Evolutionary conservation across 352 stramenopile species (phyloP).

Genomic region (Phytopythium cucurbitacearum): DNA sequence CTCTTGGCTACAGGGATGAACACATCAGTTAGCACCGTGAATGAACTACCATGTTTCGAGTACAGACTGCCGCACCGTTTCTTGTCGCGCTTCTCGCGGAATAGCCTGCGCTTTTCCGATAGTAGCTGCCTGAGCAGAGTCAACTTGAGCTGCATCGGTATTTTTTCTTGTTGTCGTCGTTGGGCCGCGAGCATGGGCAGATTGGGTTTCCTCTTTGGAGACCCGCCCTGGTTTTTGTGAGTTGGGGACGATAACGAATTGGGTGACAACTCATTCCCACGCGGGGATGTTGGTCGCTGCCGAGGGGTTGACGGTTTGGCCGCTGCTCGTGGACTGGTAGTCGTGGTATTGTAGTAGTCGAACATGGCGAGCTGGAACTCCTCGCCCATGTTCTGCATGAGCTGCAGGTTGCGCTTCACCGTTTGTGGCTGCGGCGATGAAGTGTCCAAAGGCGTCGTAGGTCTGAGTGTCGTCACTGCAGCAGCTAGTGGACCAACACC

Average conservation of each 20-base stretch:
- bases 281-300: too few species aligned
- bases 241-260: too few species aligned
- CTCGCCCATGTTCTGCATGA: slow-evolving; percentile 38
- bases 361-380: slow-evolving; percentile 58
- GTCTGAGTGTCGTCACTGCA: background rate
- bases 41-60: background rate
- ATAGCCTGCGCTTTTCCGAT: slow-evolving; percentile 54
- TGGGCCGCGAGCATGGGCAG: background rate
- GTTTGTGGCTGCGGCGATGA: slow-evolving; percentile 2
- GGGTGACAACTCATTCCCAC: too few species aligned
- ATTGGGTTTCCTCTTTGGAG: too few species aligned
- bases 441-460: background rate
- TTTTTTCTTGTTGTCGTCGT: slow-evolving; percentile 23
- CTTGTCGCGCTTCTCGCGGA: slow-evolving; percentile 33
- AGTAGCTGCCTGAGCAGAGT: slow-evolving; percentile 46
- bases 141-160: slow-evolving; percentile 51
- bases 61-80: slow-evolving; percentile 14
- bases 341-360: slow-evolving; percentile 42
- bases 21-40: too few species aligned
- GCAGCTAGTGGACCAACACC: background rate
- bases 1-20: slow-evolving; percentile 23
- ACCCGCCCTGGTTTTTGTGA: too few species aligned
- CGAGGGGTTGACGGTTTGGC: background rate
- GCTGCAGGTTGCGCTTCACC: slow-evolving; percentile 21
- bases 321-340: background rate